Evolutionary conservation across 495 filamentous ascomycete species (phyloP).

Genomic region (Hypoxylon fuscum): DNA sequence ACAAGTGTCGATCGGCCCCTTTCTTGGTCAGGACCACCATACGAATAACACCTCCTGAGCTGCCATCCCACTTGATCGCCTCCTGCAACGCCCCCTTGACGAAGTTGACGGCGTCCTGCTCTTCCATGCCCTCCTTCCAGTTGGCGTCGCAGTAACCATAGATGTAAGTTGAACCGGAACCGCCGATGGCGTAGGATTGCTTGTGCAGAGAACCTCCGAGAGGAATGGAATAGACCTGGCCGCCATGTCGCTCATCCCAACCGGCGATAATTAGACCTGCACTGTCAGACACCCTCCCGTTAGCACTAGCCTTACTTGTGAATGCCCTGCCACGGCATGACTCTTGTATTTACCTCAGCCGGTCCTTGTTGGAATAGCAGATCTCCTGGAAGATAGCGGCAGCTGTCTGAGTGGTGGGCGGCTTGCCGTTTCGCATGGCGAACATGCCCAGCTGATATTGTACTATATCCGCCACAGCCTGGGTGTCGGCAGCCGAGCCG

Average conservation of each 20-base stretch:
- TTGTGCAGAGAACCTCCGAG: constrained; percentile 97
- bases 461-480: constrained; percentile 97
- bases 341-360: constrained; percentile 67
- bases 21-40: constrained; percentile 92
- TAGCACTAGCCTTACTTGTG: constrained; percentile 27
- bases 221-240: constrained; percentile 96
- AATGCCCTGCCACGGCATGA: not conserved
- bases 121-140: constrained; percentile 95
- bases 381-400: constrained; percentile 96
- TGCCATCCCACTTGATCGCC: constrained; percentile 98
- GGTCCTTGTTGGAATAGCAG: constrained; percentile 97
- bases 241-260: constrained; percentile 91
- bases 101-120: constrained; percentile 90
- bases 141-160: constrained; percentile 98
- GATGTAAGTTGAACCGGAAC: constrained; percentile 98
- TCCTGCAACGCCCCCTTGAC: constrained; percentile 90
- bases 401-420: constrained; percentile 92
- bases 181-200: constrained; percentile 94
- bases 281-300: constrained; percentile 55
- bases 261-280: constrained; percentile 98
- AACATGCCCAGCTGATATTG: constrained; percentile 96
- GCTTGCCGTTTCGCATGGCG: constrained; percentile 82
- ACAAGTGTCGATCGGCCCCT: constrained; percentile 89
- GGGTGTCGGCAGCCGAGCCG: constrained; percentile 95
- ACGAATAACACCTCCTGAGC: constrained; percentile 96